Conservation (phyloP, 2,329 filamentous ascomycete genomes). For the Ascochyta koolunga region DNA sequence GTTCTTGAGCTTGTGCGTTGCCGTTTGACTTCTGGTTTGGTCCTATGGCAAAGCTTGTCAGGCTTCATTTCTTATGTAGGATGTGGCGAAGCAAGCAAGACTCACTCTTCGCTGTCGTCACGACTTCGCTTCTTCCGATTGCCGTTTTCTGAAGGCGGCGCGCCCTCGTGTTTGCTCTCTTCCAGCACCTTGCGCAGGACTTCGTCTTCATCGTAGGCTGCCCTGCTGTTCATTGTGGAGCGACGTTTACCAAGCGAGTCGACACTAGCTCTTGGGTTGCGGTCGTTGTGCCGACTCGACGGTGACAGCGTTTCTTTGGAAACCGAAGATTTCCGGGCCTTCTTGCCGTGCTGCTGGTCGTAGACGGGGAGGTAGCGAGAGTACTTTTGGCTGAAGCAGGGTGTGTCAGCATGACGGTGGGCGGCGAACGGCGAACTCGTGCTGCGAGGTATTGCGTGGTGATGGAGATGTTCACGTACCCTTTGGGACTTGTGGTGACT, state of each 20-base stretch:
- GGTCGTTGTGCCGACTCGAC: conserved; percentile 61
- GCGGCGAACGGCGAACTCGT: not conserved
- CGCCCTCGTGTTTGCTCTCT: conserved; percentile 85
- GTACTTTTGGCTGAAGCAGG: conserved; percentile 61
- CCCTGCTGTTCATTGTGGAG: conserved; percentile 97
- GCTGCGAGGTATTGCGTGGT: not conserved
- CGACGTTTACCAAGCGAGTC: conserved; percentile 76
- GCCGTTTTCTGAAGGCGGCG: conserved; percentile 60
- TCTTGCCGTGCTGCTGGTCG: conserved; percentile 56
- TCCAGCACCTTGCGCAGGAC: conserved; percentile 88
- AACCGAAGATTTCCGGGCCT: conserved; percentile 66
- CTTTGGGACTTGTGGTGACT: conserved; percentile 78
- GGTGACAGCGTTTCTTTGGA: conserved; percentile 65
- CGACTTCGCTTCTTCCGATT: conserved; percentile 80
- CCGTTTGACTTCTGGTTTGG: conserved; percentile 74
- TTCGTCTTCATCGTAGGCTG: conserved; percentile 94
- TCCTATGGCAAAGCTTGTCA: conserved; percentile 59
- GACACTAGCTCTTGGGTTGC: conserved; percentile 61
- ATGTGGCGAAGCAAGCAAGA: conserved; percentile 34
- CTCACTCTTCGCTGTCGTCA: conserved; percentile 94
- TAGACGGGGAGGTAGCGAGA: conserved; percentile 68
- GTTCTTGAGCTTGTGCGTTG: conserved; percentile 71
- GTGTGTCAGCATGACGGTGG: conserved; percentile 6
- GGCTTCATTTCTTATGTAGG: conserved; percentile 8
- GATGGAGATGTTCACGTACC: conserved; percentile 64